Evolutionary conservation across 2,329 filamentous ascomycete genomes (phyloP), one percentile per base, ranked within the genome.

Genomic region (Xylariaceae sp.): DNA sequence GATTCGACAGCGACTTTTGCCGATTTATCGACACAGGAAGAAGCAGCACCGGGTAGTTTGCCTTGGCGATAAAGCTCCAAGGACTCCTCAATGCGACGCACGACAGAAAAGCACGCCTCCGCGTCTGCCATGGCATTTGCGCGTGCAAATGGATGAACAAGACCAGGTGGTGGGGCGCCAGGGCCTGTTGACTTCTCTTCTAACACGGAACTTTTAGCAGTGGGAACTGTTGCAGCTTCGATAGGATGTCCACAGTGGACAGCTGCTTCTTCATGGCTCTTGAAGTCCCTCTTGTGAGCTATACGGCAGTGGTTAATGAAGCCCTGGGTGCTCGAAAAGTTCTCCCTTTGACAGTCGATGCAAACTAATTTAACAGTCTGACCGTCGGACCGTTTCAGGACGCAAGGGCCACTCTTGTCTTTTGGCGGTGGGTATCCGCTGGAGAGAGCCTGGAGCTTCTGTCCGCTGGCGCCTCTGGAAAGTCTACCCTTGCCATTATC

Each of bases 241-340:
- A 96, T 85, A 10, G 88, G 85, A 66, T 92, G 87, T 55, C 94
- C 94, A 67, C 91, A 95, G 61, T 89, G 88, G 58, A 92, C 82
- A 39, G 93, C 94, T 63, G 94, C 94, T 70, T 92, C 90, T 73
- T 97, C 93, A 70, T 99, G 94, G 68, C 91, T 97, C 76, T 96
- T 93, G 79, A 92, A 97, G 64, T 95, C 92, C 60, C 90, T 84
- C 72, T 88, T 89, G 76, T 99, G 94, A 30, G 92, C 92, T 68
- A 99, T 97, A 59, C 94, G 91, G 73, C 93, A 97, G 72, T 99
- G 94, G 71, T 99, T 99, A 77, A 99, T 94, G 76, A 97, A 97
- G n/a, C 94, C 94, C 74, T 97, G 94, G 0, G 92, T 95, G 76
- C 92, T 97, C 58, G 89, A 92, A 71, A 97, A 97, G 73, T 97